Evolutionary conservation across 2,329 filamentous ascomycete species (phyloP), one percentile per base, ranked within the genome.

Genomic region (Colletotrichum eremochloae): DNA sequence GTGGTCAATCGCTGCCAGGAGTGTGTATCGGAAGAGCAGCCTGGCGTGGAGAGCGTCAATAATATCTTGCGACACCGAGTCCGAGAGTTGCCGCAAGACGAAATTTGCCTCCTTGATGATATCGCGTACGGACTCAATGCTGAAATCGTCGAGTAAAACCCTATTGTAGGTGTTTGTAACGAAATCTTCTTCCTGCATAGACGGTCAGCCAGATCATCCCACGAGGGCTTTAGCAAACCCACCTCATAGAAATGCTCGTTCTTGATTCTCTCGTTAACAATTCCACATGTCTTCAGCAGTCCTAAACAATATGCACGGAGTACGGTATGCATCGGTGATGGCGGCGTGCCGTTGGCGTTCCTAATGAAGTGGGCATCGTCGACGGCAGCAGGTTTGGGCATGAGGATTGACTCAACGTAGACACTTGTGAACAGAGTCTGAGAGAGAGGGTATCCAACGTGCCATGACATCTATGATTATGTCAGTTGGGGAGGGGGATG

Each of bases 361-460:
- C 83, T 81, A 15, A 86, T 80, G 76, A 95, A 95, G 67, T 89
- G 86, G 14, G 92, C 92, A 46, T 94, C 87, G 3, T 91, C 84
- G 36, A 97, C 83, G 6, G 81, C 88, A 46, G 83, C 84, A 5
- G 93, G 92, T 40, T 88, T 86, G 0, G 93, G 92, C 83, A 91
- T 93, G 72, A 97, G 84, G 20, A 99, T 86, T 61, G 90, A 91
- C 77, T 98, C 95, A 68, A 98, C 89, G 80, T 99, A 96, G 44
- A 97, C 87, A 64, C 94, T 97, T 6, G 95, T 98, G 80, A 98
- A 95, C 1, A 99, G 84, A 0, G 96, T 98, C 80, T 98, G 96
- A 1, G 96, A 97, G 11, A 99, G 88, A 1, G 96, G 95, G 78
- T 97, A 95, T n/a, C 97, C 96, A 76, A 94, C 90, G 80, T 98